Evolutionary conservation across 2,329 filamentous ascomycete species (phyloP).

Genomic region (Dryadomyces quercus-mongolicae): DNA sequence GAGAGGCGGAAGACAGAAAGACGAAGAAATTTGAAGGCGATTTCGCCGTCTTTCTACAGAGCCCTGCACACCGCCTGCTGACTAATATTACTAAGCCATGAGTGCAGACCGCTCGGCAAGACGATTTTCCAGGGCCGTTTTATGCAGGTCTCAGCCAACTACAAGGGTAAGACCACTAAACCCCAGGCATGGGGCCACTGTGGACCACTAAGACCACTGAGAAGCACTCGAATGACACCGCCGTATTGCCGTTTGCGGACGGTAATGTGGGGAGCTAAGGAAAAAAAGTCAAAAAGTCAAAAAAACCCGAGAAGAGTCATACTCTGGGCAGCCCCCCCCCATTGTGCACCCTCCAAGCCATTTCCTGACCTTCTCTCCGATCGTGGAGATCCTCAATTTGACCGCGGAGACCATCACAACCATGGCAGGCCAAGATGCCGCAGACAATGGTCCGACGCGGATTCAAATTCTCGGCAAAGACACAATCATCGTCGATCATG

Average conservation of each 20-base stretch:
- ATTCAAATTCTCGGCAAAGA: slow-evolving; percentile 82
- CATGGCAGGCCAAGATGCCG: slow-evolving; percentile 5
- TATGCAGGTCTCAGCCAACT: no score
- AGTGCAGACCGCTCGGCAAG: no score
- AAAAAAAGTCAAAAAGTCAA: background rate
- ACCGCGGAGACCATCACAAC: background rate
- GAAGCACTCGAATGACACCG: background rate
- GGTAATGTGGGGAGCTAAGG: background rate
- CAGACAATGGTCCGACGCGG: slow-evolving; percentile 30
- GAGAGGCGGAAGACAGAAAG: no score
- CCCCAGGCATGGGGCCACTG: no score
- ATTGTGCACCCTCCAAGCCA: background rate
- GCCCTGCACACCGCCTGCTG: no score
- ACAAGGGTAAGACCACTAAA: no score
- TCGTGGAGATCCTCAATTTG: background rate
- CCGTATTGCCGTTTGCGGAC: background rate
- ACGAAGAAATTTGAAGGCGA: no score
- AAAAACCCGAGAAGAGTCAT: background rate
- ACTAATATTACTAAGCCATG: no score
- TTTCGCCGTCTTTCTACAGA: no score
- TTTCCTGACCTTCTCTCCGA: background rate
- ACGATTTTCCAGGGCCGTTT: no score
- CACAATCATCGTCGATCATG: slow-evolving; percentile 84
- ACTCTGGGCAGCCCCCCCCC: background rate
- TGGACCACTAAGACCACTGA: no score